Evolutionary conservation across 495 filamentous ascomycete genomes (phyloP).

Genomic region (Hamigera avellanea): DNA sequence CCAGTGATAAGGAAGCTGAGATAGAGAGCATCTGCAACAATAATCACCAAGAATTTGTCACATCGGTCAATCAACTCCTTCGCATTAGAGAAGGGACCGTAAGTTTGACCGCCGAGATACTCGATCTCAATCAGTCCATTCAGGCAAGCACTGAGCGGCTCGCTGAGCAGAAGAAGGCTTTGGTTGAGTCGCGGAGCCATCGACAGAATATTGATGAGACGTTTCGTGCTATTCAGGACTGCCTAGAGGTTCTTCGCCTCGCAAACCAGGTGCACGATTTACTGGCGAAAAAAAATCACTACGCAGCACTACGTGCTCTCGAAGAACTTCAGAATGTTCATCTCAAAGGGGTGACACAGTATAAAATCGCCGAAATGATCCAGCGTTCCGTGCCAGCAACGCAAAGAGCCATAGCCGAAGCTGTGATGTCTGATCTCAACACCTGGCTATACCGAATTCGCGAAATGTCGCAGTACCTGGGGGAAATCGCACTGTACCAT

Average conservation of each 20-base stretch:
- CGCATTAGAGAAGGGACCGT: constrained; percentile 83
- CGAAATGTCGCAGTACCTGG: constrained; percentile 88
- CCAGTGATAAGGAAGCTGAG: constrained; percentile 74
- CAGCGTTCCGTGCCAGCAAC: constrained; percentile 89
- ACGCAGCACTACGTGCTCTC: constrained; percentile 82
- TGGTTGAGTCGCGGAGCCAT: constrained; percentile 83
- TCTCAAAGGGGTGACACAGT: constrained; percentile 81
- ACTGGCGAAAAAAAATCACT: constrained; percentile 83
- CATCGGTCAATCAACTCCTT: constrained; percentile 84
- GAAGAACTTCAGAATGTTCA: constrained; percentile 97
- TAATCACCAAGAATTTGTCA: constrained; percentile 94
- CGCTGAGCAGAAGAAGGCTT: constrained; percentile 83
- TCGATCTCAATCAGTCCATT: constrained; percentile 86
- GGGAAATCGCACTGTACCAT: constrained; percentile 94
- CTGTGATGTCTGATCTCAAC: constrained; percentile 94
- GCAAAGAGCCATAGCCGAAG: constrained; percentile 84
- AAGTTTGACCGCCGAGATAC: constrained; percentile 76
- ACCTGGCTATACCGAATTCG: constrained; percentile 96
- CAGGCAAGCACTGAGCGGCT: constrained; percentile 92
- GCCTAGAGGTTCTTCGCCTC: constrained; percentile 79
- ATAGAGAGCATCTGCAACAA: constrained; percentile 92
- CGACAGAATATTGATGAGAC: constrained; percentile 96
- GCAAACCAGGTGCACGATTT: constrained; percentile 94
- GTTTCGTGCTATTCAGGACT: constrained; percentile 78
- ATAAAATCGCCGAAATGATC: constrained; percentile 92